phyloP scores from a whole-genome alignment of 2,329 filamentous ascomycete species.

The Ilyonectria robusta region DNA sequence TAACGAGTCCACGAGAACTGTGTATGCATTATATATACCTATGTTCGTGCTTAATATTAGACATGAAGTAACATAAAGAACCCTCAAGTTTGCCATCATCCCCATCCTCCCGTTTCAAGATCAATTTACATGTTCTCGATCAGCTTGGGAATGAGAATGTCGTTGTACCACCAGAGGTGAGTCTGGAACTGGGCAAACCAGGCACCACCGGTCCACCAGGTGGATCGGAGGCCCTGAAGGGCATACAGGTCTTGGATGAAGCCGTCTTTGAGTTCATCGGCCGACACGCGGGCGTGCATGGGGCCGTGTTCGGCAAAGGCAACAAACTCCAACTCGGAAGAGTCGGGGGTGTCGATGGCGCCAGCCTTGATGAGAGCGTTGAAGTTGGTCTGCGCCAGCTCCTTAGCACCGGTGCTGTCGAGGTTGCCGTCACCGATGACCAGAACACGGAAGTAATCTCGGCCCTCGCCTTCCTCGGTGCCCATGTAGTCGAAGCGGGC shows the following conservation, averaged over 20 bases:
- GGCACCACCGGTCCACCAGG: conserved; percentile 61
- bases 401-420: conserved; percentile 40
- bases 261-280: conserved; percentile 53
- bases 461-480: conserved; percentile 37
- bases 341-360: conserved; percentile 39
- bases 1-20: background rate
- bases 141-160: conserved; percentile 41
- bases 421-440: conserved; percentile 45
- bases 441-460: conserved; percentile 49
- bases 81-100: background rate
- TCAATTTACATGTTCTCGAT: conserved; percentile 23
- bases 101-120: background rate
- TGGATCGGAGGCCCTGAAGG: conserved; percentile 60
- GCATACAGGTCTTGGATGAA: conserved; percentile 59
- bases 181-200: conserved; percentile 52
- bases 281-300: conserved; percentile 52
- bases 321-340: conserved; percentile 49
- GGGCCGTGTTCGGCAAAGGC: conserved; percentile 55
- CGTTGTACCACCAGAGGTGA: conserved; percentile 53
- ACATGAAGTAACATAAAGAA: background rate
- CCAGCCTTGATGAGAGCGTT: conserved; percentile 48
- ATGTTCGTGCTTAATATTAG: conserved; percentile 5
- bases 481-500: conserved; percentile 50
- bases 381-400: conserved; percentile 46
- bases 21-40: conserved; percentile 2